Percentiles rank a stretch among this genome's conserved stretches.
phyloP scores from a whole-genome alignment of 2,329 filamentous ascomycete genomes.

The Stromatinia cepivora region DNA sequence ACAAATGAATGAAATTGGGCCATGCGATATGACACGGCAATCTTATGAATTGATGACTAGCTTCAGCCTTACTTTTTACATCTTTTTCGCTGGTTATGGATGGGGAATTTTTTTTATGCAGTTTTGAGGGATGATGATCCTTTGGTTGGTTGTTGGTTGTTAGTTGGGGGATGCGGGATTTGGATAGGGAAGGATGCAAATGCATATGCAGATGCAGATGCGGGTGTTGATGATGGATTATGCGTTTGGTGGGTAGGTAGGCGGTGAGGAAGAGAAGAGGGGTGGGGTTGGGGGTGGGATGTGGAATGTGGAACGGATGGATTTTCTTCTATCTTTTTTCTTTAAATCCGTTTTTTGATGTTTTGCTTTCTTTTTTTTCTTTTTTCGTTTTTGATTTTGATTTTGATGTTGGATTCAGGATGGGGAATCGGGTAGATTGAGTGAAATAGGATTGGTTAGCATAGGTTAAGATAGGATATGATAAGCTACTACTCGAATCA shows the following conservation, averaged over 20 bases:
- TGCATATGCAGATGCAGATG: background rate
- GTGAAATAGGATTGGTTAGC: background rate
- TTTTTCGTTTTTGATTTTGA: background rate
- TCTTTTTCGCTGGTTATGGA: background rate
- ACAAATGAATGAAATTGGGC: background rate
- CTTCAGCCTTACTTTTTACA: background rate
- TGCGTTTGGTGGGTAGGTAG: background rate
- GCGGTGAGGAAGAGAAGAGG: background rate
- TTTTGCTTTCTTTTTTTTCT: background rate
- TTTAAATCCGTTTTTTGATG: background rate
- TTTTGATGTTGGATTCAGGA: background rate
- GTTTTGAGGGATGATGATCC: background rate
- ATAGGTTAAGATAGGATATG: too few relatives aligned
- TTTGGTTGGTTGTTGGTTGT: background rate
- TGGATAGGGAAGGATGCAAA: background rate
- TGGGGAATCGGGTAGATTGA: background rate
- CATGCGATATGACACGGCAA: background rate
- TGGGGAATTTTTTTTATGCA: background rate
- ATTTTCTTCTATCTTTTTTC: background rate
- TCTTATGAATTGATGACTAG: slow-evolving; percentile 16
- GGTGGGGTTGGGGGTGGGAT: background rate
- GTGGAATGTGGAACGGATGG: background rate
- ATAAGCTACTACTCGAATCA: background rate
- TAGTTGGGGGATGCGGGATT: background rate
- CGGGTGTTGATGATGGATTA: background rate